Evolutionary conservation across 768 basidiomycete species (phyloP), one percentile per base, ranked within the genome.

Genomic region (Auriscalpium microsporum): DNA sequence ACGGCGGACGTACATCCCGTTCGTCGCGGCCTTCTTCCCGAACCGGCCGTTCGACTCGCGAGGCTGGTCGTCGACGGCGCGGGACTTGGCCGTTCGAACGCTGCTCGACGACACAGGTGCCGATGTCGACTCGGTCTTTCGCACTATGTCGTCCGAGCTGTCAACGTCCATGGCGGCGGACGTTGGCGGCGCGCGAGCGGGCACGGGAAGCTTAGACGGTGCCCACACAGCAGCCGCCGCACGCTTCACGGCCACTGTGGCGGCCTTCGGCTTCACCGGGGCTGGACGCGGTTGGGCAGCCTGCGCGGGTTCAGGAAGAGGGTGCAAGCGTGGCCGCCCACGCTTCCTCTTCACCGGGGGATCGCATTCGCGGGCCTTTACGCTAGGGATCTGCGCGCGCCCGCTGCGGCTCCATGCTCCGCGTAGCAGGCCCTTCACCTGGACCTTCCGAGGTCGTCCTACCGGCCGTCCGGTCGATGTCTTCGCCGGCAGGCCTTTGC

Each of bases 1-100:
- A 7, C 46, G 56, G 62, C 75, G 72, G 56, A 71, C 64, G 54
- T 69, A 73, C 62, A 67, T 72, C 50, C 77, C 76, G 48, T 77
- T 73, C 11, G 75, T 78, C 16, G 69, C 71, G 37, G 70, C 73
- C 65, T 86, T 85, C 71, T 78, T 82, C 37, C 83, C 83, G 59
- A 87, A 87, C 16, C 83, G 75, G 45, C 85, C 85, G 58, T 86
- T 85, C 16, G 68, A 69, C 52, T 81, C 78, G 55, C 85, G 75
- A 2, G 85, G 85, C 62, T 87, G 85, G 10, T 69, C 66, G 44
- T 78, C 72, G 36, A 74, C 68, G 7, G 75, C 74, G 14, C 76
- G 67, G 3, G 75, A 74, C 62, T 76, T 73, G 34, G 75, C 72
- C 54, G 69, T 75, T 17, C 60, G 63, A 1, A 59, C 8, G 16